phyloP scores from a whole-genome alignment of 805 yeast species.

The Saccharomycopsis guyanensis region DNA sequence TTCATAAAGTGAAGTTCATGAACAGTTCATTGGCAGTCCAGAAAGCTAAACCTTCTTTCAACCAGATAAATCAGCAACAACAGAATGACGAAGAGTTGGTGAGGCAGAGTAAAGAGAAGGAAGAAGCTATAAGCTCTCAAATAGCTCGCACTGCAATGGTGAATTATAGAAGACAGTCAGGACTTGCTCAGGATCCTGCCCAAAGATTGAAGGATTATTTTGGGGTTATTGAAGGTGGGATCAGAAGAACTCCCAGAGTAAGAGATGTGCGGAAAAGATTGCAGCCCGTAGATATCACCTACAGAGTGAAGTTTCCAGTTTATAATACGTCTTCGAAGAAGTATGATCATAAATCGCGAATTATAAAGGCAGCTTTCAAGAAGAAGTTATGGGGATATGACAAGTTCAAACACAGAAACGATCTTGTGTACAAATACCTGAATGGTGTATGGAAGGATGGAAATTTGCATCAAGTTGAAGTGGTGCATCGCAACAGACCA shows the following conservation, averaged over 20 bases:
- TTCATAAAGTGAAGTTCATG: conserved; percentile 69
- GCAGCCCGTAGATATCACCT: conserved; percentile 40
- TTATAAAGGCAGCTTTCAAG: conserved; percentile 31
- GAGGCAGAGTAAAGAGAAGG: conserved; percentile 24
- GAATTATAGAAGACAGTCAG: conserved; percentile 29
- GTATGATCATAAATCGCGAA: conserved; percentile 25
- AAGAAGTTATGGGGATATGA: conserved; percentile 89
- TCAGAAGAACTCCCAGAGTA: conserved; percentile 45
- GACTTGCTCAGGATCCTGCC: conserved; percentile 24
- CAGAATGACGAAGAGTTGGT: conserved; percentile 26
- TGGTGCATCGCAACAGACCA: conserved; percentile 25
- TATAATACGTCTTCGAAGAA: conserved; percentile 48
- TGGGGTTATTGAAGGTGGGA: conserved; percentile 41
- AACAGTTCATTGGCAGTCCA: conserved; percentile 59
- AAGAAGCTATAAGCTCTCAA: conserved; percentile 31
- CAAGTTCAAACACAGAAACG: conserved; percentile 52
- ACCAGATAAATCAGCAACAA: conserved; percentile 11
- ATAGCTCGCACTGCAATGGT: conserved; percentile 33
- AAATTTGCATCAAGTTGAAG: conserved; percentile 68
- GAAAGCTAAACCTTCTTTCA: conserved; percentile 52
- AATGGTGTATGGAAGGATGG: conserved; percentile 77
- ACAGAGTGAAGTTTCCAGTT: conserved; percentile 57
- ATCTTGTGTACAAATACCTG: conserved; percentile 53
- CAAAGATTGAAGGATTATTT: conserved; percentile 32
- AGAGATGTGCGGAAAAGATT: conserved; percentile 34